A percentile compares a stretch with the other conserved stretches of the same genome.
Evolutionary conservation across 2,329 filamentous ascomycete species (phyloP).

Genomic region (Fusarium sp.): DNA sequence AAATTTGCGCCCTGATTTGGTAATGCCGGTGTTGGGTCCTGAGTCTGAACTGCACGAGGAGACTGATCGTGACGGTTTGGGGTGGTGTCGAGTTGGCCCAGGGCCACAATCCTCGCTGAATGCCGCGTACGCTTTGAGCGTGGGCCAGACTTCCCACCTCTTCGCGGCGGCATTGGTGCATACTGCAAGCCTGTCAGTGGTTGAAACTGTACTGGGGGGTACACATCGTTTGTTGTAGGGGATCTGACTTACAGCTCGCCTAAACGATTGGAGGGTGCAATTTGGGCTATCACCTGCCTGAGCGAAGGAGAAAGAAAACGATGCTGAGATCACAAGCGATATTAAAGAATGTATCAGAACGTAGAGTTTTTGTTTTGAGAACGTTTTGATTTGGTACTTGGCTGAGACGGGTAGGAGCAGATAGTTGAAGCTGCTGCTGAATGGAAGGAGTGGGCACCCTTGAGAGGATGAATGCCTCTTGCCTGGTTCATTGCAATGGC

Average conservation of each 20-base stretch:
- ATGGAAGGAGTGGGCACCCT: background rate
- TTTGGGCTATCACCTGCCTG: background rate
- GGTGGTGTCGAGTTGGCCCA: constrained; percentile 48
- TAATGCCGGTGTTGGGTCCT: background rate
- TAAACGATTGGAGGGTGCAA: background rate
- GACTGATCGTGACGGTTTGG: constrained; percentile 41
- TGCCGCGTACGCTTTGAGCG: constrained; percentile 18
- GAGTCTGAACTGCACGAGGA: background rate
- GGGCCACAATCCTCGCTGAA: constrained; percentile 13
- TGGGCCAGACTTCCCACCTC: constrained; percentile 28
- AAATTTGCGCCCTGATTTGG: background rate
- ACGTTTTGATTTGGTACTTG: background rate
- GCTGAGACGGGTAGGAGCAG: background rate
- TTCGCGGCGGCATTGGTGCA: constrained; percentile 30
- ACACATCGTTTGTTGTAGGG: background rate
- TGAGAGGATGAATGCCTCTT: background rate
- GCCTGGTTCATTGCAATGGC: background rate
- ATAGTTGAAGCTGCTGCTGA: background rate
- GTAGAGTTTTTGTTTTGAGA: background rate
- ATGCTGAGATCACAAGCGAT: background rate
- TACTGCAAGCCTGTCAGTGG: background rate
- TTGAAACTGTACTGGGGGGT: background rate
- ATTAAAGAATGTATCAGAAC: background rate
- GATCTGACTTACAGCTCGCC: constrained; percentile 3
- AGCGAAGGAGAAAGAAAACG: background rate